phyloP scores from a whole-genome alignment of 768 basidiomycete species.

The Amanita polypyramis region DNA sequence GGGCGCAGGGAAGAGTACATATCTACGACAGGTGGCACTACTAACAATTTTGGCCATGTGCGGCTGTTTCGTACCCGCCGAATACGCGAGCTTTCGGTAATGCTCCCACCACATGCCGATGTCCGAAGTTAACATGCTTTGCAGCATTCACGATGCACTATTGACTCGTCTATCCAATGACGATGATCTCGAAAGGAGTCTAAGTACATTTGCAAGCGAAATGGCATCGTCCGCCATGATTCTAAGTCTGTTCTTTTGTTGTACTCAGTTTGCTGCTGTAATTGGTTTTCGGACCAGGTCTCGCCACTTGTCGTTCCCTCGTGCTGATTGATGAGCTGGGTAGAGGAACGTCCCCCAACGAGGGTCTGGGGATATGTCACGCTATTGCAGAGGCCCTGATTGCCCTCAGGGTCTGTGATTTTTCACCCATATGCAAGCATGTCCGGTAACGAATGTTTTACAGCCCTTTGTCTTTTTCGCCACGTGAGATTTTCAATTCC shows the following conservation, averaged over 20 bases:
- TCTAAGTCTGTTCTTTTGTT: slow-evolving; percentile 35
- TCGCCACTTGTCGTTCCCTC: slow-evolving; percentile 62
- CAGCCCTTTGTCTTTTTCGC: slow-evolving; percentile 87
- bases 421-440: not conserved
- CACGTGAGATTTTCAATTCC: slow-evolving; percentile 41
- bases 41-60: slow-evolving; percentile 81
- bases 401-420: slow-evolving; percentile 45
- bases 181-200: slow-evolving; percentile 78
- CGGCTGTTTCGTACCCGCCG: slow-evolving; percentile 87
- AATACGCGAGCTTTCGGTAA: slow-evolving; percentile 84
- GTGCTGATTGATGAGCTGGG: slow-evolving; percentile 91
- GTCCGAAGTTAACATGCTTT: not conserved
- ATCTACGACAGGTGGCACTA: slow-evolving; percentile 79
- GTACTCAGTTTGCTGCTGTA: not conserved
- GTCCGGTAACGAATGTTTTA: not conserved
- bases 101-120: slow-evolving; percentile 3
- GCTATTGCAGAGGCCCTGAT: slow-evolving; percentile 78
- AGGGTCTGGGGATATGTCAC: slow-evolving; percentile 74
- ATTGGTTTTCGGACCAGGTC: slow-evolving; percentile 28
- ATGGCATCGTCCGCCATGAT: slow-evolving; percentile 93
- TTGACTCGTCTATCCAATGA: slow-evolving; percentile 89
- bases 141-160: slow-evolving; percentile 72
- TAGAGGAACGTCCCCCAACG: slow-evolving; percentile 78
- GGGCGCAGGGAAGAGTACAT: slow-evolving; percentile 77
- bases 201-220: slow-evolving; percentile 94